Evolutionary conservation across 192 early-diverging fungal species (phyloP).

Genomic region (Coemansia sp.): DNA sequence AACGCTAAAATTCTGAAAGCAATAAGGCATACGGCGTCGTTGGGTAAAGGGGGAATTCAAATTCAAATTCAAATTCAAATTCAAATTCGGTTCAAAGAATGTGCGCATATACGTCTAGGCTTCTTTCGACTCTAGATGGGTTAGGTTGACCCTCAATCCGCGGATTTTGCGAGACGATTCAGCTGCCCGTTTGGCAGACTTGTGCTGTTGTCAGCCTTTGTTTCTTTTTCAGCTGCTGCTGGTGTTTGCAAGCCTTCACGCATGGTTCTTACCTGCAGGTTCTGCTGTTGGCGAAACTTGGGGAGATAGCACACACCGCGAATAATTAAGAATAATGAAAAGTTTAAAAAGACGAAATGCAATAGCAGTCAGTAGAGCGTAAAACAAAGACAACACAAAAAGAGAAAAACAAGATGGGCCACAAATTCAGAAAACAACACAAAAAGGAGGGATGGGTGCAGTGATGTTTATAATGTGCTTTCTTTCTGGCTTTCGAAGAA

Average conservation of each 20-base stretch:
- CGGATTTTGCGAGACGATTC: neutral
- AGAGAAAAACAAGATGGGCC: neutral
- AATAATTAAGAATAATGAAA: slow-evolving; percentile 6
- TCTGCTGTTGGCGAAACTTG: neutral
- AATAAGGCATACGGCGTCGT: neutral
- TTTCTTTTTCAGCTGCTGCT: neutral
- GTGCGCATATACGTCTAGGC: neutral
- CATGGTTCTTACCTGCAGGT: neutral
- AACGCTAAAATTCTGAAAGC: neutral
- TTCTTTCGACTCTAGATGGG: neutral
- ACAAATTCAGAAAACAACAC: neutral
- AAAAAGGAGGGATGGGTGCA: neutral
- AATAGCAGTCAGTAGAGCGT: neutral
- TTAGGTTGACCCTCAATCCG: neutral
- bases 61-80: neutral
- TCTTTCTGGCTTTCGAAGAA: neutral
- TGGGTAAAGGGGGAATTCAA: neutral
- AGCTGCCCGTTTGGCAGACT: neutral
- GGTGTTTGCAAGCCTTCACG: neutral
- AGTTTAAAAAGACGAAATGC: neutral
- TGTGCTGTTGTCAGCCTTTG: neutral
- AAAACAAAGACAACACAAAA: neutral
- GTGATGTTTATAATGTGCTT: neutral
- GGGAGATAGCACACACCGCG: neutral
- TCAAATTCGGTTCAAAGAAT: neutral